Percentiles rank a stretch among this genome's conserved stretches.
Conservation (phyloP, 495 filamentous ascomycete species). For the Neurospora africana region DNA sequence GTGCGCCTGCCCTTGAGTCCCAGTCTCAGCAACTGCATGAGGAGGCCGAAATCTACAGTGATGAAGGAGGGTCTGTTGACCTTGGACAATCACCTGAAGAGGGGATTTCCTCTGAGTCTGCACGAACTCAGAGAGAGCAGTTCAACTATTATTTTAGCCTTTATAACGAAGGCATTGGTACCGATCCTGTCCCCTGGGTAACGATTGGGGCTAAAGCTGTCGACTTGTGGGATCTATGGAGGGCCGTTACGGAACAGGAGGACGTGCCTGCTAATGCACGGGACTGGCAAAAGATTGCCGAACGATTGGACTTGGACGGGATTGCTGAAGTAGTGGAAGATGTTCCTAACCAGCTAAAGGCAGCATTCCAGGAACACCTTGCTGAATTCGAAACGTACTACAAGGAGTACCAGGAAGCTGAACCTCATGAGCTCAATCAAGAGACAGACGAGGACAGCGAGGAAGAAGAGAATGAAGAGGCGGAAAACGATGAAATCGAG, state of each 20-base stretch:
- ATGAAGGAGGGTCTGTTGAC: background rate
- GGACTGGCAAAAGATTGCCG: conserved; percentile 30
- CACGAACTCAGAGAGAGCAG: conserved; percentile 1
- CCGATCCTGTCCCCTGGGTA: conserved; percentile 8
- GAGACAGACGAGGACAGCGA: background rate
- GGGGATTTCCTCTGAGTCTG: background rate
- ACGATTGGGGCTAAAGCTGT: conserved; percentile 17
- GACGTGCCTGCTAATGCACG: conserved; percentile 14
- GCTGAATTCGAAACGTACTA: conserved; percentile 19
- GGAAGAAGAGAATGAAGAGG: conserved; percentile 7
- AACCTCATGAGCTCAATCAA: background rate
- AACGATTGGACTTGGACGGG: conserved; percentile 29
- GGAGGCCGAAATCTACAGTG: background rate
- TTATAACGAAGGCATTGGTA: conserved; percentile 7
- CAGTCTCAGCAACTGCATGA: background rate
- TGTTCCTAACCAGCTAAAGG: conserved; percentile 25
- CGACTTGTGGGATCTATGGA: conserved; percentile 29
- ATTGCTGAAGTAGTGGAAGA: conserved; percentile 11
- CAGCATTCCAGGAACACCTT: conserved; percentile 23
- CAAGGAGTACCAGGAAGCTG: conserved; percentile 13
- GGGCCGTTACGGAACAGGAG: conserved; percentile 20
- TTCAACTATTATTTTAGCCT: conserved; percentile 19
- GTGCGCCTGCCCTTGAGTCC: background rate
- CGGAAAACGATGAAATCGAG: conserved; percentile 10
- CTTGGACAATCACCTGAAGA: background rate